Base-by-base conservation (phyloP, 345 rosid genomes). In the Linum usitatissimum region DNA sequence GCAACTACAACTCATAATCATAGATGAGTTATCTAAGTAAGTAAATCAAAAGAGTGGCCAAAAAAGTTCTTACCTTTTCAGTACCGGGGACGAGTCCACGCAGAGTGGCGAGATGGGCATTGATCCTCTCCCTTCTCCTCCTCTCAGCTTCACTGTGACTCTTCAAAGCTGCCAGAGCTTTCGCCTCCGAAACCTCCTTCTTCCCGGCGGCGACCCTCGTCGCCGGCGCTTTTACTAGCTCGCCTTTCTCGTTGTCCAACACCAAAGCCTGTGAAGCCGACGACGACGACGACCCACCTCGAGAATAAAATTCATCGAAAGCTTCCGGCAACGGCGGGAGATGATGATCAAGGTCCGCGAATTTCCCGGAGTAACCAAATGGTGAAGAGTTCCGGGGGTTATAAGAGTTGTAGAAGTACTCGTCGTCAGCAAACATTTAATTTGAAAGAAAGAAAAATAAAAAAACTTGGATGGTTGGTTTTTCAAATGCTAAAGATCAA, bases 141-240 rank as follows among this genome's bases (percentile, higher is more conserved):
- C 86, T 83, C 79, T 86, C 94, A 1, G 94, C 90, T 59, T 81
- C 88, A 23, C 90, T 77, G 40, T 86, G 94, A 76, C 73, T 82
- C 80, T 70, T 84, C 74, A 82, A 72, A 64, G 90, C 90, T 40
- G 74, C 77, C 68, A 72, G 21, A 48, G 73, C 80, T 66, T 82
- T 84, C 59, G 75, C 85, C 62, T 80, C 84, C 3, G 85, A 56
- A 19, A 67, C 69, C 21, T 59, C 78, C 71, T 82, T 82, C 78
- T 76, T 84, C 67, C 66, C 86, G 10, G 38, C 38, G 8, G 8
- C 38, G 2, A 42, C 75, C 55, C 69, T 72, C 55, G 48, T 70
- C 17, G 57, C 70, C 17, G 81, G 77, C 48, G 83, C 77, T 73
- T 79, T 65, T 38, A 84, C 84, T n/a, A 84, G 86, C 82, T 82